Base-by-base conservation (phyloP, 2,329 filamentous ascomycete genomes). In the Trichoderma sp. region DNA sequence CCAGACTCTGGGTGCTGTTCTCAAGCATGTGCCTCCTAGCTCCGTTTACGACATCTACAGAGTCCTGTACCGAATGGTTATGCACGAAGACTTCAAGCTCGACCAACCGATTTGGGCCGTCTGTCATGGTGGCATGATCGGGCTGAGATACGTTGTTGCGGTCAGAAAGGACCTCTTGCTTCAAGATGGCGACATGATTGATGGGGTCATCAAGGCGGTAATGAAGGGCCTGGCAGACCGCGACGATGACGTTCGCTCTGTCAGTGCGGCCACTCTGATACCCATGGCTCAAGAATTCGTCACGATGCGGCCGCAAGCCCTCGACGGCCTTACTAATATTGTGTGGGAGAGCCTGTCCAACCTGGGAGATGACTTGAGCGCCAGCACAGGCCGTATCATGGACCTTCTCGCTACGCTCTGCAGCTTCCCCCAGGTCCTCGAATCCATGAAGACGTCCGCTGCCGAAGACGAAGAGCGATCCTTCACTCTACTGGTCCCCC, bases 381-480 rank as follows among this genome's bases (percentile, higher is more conserved):
- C 95, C 4, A 98, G 95, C 75, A 99, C 96, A 10, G 95, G 95
- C 55, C 96, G 93, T 64, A 96, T 99, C 63, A 99, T 99, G 96
- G 96, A 99, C 76, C 85, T 99, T 47, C 83, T 99, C 19, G 95
- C 96, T 15, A 98, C 95, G 67, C 86, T 99, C 2, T 99, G 95
- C 79, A 90, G 93, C 68, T 99, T 97, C 80, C 91, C 91, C 0
- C 87, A 97, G 78, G 94, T 98, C 7, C 80, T 99, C 39, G 88
- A 94, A 67, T 91, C 94, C 15, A 99, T 99, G 95, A 96, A 96
- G 78, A 81, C 82, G 34, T 97, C 96, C 64, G 94, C 94, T 7
- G 87, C 88, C 7, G 84, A 90, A 71, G 91, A 97, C 72, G 85
- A 92, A 14, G 90, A 93, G 70, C 90, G 94, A 63, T 97, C 94